Base-by-base conservation (phyloP, 768 basidiomycete genomes). In the Lactifluus hygrophoroides region DNA sequence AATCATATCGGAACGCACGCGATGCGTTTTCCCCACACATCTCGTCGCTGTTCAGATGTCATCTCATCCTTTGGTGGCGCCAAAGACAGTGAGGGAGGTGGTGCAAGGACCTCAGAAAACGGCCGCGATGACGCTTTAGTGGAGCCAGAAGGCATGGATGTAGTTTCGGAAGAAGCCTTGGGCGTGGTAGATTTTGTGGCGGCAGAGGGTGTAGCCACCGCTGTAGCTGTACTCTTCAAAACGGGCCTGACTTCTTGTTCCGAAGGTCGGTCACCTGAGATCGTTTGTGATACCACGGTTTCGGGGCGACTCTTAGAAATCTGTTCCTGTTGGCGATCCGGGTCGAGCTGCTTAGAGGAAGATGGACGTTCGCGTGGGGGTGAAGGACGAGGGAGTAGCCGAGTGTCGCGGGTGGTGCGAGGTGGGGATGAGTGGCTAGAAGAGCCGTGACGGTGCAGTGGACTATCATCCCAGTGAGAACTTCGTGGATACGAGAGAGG, bases 21-120 rank as follows among this genome's bases (percentile, higher is more conserved):
- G 35, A 78, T 68, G 27, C 76, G 75, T 37, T 72, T 69, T 35
- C 71, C 66, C 76, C 76, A 77, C 43, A 70, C 64, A 25, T 57
- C 62, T n/a, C 67, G 68, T 47, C 71, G 74, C 50, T 77, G 74
- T 3, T 72, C 73, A 21, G 67, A 34, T n/a, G 74, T 66, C 19
- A 69, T 40, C 11, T 64, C 68, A 48, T 68, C 57, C 10, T 54
- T 56, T 23, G 32, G 16, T 23, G 52, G 28, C 1, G 50, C 46
- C 17, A 23, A 14, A 21, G 17, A 32, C 21, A 38, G 34, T 19
- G 42, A 11, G 2, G 61, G 61, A 21, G 58, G 61, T 0, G 61
- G 53, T 17, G 61, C 44, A 25, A 56, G 59, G 38, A 34, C 21
- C 30, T 55, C 53, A 17, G 53, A 17, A 27, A 60, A 45, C 11